Base-by-base conservation (phyloP, 1,284 basidiomycete genomes). In the Tilletia horrida region DNA sequence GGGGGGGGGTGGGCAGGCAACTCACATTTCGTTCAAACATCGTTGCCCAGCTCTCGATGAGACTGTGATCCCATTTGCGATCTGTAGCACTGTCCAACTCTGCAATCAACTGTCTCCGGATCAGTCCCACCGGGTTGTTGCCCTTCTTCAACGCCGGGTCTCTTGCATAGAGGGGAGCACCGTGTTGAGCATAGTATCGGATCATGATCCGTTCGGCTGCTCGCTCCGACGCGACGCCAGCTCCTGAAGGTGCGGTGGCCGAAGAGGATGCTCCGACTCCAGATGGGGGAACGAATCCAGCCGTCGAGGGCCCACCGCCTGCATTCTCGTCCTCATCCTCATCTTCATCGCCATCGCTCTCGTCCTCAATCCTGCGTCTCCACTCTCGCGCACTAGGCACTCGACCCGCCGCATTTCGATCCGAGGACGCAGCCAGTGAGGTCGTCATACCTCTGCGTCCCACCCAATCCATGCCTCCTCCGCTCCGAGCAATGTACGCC, bases 11-110 rank as follows among this genome's bases (percentile, higher is more conserved):
- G 63, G 61, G 11, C 42, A 61, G 48, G 43, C 43, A 21, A 66
- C 66, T 66, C 55, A 66, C 66, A 63, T 75, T 77, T 35, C 74
- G 66, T 42, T 75, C 71, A 40, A 77, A 69, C 74, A 75, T 75
- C 9, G 70, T 68, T 7, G 69, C 75, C 75, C 75, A 77, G 29
- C 74, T 74, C 63, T 77, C 75, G 64, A 77, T 67, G 55, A 77
- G 63, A 25, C 67, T 69, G 31, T 75, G 74, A 42, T 71, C 72
- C 72, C 68, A 75, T 31, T 31, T 35, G 52, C 52, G 48, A 6
- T 71, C 69, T 7, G 64, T 70, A 18, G 27, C 55, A 25, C 59
- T 27, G 4, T 18, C 61, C n/a, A 66, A 9, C n/a, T 47, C 31
- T 14, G 29, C 61, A 23, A 70, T 55, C 44, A 67, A 42, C 35